A percentile compares a stretch with the other conserved stretches of the same genome.
phyloP scores from a whole-genome alignment of 1,284 basidiomycete genomes.

The Bondarzewia mesenterica region DNA sequence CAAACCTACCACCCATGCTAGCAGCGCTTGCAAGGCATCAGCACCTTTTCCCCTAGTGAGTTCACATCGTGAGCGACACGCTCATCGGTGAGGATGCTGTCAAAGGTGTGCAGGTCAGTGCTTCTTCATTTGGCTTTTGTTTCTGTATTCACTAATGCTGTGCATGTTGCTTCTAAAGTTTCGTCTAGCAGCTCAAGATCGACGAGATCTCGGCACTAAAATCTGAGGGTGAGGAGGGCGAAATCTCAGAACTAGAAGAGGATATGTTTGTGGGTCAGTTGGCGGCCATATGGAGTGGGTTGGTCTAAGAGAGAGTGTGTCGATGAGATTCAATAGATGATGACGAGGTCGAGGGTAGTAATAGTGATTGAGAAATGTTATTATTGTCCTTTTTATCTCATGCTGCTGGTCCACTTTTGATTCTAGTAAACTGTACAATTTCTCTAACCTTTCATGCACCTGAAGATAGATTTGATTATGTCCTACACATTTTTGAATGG shows the following conservation, averaged over 20 bases:
- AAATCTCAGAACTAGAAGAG: slow-evolving; percentile 95
- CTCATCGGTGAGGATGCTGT: slow-evolving; percentile 79
- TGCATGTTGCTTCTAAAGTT: not conserved
- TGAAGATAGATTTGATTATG: no score
- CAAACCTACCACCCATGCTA: slow-evolving; percentile 78
- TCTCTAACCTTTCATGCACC: no score
- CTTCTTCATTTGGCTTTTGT: not conserved
- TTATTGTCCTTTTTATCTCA: no score
- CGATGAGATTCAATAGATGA: slow-evolving; percentile 40
- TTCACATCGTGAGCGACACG: slow-evolving; percentile 82
- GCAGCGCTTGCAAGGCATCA: slow-evolving; percentile 86
- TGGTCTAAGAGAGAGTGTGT: slow-evolving; percentile 46
- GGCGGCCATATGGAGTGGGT: slow-evolving; percentile 91
- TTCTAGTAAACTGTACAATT: no score
- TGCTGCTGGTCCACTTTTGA: no score
- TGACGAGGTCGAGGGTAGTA: slow-evolving; percentile 39
- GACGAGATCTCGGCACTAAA: slow-evolving; percentile 59
- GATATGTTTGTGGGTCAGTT: slow-evolving; percentile 96
- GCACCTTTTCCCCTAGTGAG: slow-evolving; percentile 86
- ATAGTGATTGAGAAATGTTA: slow-evolving; percentile 24
- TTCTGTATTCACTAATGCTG: not conserved
- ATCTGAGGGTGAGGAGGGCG: slow-evolving; percentile 67
- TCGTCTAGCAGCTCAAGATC: slow-evolving; percentile 61
- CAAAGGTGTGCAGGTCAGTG: slow-evolving; percentile 63
- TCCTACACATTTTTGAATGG: no score